A percentile compares a stretch with the other conserved stretches of the same genome.
These are phyloP conservation scores for Macrophomina phaseolina DNA, from an alignment of 2,329 filamentous ascomycete species.

Conservation along the genomic window DNA sequence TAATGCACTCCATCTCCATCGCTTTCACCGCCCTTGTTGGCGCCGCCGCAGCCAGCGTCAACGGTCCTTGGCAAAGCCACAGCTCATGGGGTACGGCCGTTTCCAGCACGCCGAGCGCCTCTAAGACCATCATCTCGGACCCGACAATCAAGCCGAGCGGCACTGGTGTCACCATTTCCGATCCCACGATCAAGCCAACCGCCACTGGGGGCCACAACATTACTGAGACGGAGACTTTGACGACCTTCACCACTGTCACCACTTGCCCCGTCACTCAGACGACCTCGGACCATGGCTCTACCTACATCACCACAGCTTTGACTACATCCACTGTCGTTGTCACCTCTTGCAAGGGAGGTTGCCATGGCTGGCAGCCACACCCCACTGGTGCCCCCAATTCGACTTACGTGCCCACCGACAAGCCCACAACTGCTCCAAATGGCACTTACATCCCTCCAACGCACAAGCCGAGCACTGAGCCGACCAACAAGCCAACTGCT, in stretches of 20 bases:
- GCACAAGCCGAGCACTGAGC: slow-evolving; percentile 5
- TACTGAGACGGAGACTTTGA: slow-evolving; percentile 32
- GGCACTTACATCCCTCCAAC: slow-evolving; percentile 1
- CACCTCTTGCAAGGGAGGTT: slow-evolving; percentile 46
- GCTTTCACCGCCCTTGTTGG: slow-evolving; percentile 17
- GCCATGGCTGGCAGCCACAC: slow-evolving; percentile 32
- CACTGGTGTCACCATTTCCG: neutral
- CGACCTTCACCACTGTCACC: slow-evolving; percentile 41
- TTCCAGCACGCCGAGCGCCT: neutral
- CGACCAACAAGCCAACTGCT: slow-evolving; percentile 16
- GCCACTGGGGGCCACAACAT: neutral
- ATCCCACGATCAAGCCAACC: neutral
- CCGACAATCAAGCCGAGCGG: neutral
- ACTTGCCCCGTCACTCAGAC: slow-evolving; percentile 41
- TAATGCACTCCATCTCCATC: slow-evolving; percentile 15
- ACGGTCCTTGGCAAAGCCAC: slow-evolving; percentile 7
- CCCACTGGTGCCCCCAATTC: slow-evolving; percentile 22
- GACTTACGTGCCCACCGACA: slow-evolving; percentile 13
- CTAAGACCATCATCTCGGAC: neutral
- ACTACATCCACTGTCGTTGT: slow-evolving; percentile 47
- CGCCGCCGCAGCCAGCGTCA: slow-evolving; percentile 10
- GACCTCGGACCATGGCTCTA: slow-evolving; percentile 30
- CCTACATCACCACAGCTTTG: slow-evolving; percentile 38
- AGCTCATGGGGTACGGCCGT: slow-evolving; percentile 14
- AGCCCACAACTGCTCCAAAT: slow-evolving; percentile 8